A percentile compares a stretch with the other conserved stretches of the same genome.
phyloP scores from a whole-genome alignment of 2,329 filamentous ascomycete species.

The Escovopsis sp. region DNA sequence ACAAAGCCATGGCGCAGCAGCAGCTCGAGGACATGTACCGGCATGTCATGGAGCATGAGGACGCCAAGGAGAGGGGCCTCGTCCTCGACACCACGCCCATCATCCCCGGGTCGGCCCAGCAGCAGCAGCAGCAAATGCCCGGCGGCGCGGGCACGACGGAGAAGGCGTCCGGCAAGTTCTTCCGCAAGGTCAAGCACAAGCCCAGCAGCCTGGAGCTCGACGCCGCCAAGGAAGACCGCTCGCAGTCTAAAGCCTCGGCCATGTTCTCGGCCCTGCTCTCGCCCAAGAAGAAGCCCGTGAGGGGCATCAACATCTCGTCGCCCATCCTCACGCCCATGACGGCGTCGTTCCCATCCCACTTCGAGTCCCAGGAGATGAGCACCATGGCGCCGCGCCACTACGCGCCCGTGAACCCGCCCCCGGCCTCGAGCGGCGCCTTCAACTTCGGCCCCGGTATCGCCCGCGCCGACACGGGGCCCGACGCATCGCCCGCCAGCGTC shows the following conservation, averaged over 20 bases:
- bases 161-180: conserved; percentile 16
- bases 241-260: conserved; percentile 42
- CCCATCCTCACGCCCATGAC: conserved; percentile 52
- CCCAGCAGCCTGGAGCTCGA: conserved; percentile 35
- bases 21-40: conserved; percentile 86
- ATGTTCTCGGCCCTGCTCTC: conserved; percentile 48
- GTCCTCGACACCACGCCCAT: conserved; percentile 24
- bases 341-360: conserved; percentile 38
- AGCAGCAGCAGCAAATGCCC: no score
- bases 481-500: conserved; percentile 25
- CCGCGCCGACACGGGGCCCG: conserved; percentile 12
- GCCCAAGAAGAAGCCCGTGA: conserved; percentile 37
- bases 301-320: conserved; percentile 45
- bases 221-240: conserved; percentile 29
- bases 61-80: conserved; percentile 44
- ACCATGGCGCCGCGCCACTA: conserved; percentile 44
- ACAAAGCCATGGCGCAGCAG: conserved; percentile 59
- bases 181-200: conserved; percentile 34
- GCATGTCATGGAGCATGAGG: conserved; percentile 82
- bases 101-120: conserved; percentile 8
- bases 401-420: conserved; percentile 40
- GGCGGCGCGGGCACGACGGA: conserved; percentile 9
- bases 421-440: conserved; percentile 24
- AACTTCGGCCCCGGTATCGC: conserved; percentile 18
- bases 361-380: conserved; percentile 40